These are phyloP conservation scores for Raphidocelis subcapitata DNA, from an alignment of 139 green algal genomes.

Conservation along the genomic window DNA sequence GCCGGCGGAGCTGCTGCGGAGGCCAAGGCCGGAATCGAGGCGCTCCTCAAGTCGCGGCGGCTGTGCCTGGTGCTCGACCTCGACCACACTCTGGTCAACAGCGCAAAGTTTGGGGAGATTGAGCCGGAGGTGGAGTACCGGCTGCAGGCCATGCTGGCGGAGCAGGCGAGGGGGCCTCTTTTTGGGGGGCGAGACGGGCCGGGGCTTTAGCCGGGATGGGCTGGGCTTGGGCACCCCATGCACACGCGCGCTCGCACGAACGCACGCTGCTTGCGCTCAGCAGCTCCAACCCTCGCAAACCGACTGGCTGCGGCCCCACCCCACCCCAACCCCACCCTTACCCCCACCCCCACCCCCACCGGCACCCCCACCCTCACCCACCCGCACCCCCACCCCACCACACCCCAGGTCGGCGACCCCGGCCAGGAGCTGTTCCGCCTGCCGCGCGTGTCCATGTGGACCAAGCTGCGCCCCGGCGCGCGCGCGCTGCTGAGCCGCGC, in stretches of 20 bases:
- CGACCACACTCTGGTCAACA: slow-evolving; percentile 94
- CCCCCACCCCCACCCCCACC: too few species aligned
- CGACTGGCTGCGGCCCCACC: too few species aligned
- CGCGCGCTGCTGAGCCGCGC: slow-evolving; percentile 63
- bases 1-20: too few species aligned
- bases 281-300: too few species aligned
- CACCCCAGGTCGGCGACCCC: not conserved
- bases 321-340: too few species aligned
- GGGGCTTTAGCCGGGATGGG: too few species aligned
- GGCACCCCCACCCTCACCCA: slow-evolving; percentile 3
- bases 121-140: slow-evolving; percentile 21
- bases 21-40: slow-evolving; percentile 15
- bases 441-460: slow-evolving; percentile 80
- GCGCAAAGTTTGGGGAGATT: slow-evolving; percentile 49
- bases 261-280: too few species aligned
- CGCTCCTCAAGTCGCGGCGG: slow-evolving; percentile 10
- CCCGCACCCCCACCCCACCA: slow-evolving; percentile 5
- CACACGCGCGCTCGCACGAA: too few species aligned
- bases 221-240: too few species aligned
- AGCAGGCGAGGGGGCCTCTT: too few species aligned
- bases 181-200: too few species aligned
- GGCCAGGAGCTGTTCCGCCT: slow-evolving; percentile 63
- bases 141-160: slow-evolving; percentile 29
- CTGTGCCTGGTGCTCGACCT: slow-evolving; percentile 89
- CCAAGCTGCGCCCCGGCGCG: slow-evolving; percentile 89